These are phyloP conservation scores for Verbena officinalis DNA, from an alignment of 257 asterid species.

Conservation along the genomic window DNA sequence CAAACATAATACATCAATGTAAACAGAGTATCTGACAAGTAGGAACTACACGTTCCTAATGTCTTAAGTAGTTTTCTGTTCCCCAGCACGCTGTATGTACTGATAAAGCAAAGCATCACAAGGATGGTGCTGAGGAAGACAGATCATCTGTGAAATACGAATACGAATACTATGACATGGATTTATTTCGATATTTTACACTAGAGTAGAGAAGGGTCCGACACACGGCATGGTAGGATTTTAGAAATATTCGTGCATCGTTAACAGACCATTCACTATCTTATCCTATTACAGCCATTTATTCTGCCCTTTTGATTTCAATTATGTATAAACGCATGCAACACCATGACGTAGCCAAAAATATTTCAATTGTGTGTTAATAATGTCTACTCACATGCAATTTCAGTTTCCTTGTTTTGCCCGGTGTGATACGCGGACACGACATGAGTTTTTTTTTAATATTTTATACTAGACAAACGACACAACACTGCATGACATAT, in stretches of 20 bases:
- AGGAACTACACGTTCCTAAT: neutral
- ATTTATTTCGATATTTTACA: too few species aligned
- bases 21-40: neutral
- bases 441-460: too few species aligned
- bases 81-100: conserved; percentile 19
- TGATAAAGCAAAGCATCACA: conserved; percentile 16
- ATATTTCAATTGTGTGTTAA: neutral
- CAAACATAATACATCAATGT: too few species aligned
- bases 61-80: conserved; percentile 5
- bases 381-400: neutral
- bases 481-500: too few species aligned
- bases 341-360: neutral
- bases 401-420: neutral
- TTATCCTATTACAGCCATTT: neutral
- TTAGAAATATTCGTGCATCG: too few species aligned
- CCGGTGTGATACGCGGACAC: too few species aligned
- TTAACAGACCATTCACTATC: too few species aligned
- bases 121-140: conserved; percentile 13
- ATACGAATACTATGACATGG: too few species aligned
- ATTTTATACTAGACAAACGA: neutral
- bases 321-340: neutral
- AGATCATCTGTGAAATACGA: too few species aligned
- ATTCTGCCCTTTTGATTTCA: neutral
- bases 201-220: too few species aligned
- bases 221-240: too few species aligned